Evolutionary conservation across 768 basidiomycete genomes (phyloP).

Genomic region (Boletus vinaceobasis): DNA sequence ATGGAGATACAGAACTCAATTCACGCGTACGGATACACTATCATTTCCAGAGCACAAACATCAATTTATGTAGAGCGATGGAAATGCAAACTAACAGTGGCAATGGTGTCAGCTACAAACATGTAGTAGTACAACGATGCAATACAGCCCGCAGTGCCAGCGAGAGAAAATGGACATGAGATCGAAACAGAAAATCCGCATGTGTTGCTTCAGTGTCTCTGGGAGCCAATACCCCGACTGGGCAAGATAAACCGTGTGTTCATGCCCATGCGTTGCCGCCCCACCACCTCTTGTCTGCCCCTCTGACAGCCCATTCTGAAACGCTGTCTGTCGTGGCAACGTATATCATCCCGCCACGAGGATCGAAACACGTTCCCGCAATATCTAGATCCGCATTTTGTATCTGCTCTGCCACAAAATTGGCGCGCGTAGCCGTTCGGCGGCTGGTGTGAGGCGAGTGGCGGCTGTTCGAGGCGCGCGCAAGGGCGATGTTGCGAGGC

Average conservation of each 20-base stretch:
- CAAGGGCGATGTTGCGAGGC: conserved; percentile 17
- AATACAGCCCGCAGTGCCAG: conserved; percentile 9
- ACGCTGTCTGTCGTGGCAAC: conserved; percentile 63
- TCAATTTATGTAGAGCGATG: background rate
- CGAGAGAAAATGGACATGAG: background rate
- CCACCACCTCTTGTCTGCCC: conserved; percentile 76
- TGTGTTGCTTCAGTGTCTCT: background rate
- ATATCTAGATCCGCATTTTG: conserved; percentile 43
- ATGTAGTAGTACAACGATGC: conserved; percentile 20
- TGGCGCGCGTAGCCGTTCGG: conserved; percentile 13
- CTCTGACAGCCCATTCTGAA: conserved; percentile 74
- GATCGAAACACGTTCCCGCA: conserved; percentile 74
- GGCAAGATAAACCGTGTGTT: background rate
- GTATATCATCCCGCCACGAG: conserved; percentile 62
- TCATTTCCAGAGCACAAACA: background rate
- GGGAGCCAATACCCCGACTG: background rate
- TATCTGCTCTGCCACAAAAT: conserved; percentile 9
- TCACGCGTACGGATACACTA: conserved; percentile 2
- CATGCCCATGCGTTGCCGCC: conserved; percentile 45
- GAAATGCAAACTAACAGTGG: conserved; percentile 1
- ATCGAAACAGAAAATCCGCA: conserved; percentile 9
- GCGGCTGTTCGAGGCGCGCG: conserved; percentile 19
- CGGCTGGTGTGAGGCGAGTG: conserved; percentile 17
- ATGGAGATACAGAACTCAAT: too few species aligned
- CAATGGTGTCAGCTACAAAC: conserved; percentile 13